A percentile compares a stretch with the other conserved stretches of the same genome.
These are phyloP conservation scores for Cicer chorassanicum DNA, from an alignment of 306 rosid species.

Conservation along the genomic window DNA sequence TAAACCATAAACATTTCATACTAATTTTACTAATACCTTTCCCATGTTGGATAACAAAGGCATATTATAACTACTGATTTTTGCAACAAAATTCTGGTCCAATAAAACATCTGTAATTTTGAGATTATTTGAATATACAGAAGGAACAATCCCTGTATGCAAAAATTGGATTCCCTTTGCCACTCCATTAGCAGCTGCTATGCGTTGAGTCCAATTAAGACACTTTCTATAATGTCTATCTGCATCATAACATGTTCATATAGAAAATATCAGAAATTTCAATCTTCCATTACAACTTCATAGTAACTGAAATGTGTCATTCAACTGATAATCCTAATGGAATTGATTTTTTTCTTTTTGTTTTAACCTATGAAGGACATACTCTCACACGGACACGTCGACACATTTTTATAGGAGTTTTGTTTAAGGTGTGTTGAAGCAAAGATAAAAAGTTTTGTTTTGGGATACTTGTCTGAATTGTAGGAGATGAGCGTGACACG, in stretches of 20 bases:
- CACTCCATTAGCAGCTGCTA: conserved; percentile 71
- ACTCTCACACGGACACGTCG: no score
- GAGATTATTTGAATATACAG: conserved; percentile 63
- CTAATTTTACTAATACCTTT: no score
- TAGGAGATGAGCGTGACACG: no score
- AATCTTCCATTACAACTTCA: conserved; percentile 2
- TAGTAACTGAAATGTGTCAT: conserved; percentile 6
- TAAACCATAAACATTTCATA: no score
- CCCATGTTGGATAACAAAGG: conserved; percentile 60
- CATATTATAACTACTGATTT: conserved; percentile 76
- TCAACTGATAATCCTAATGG: background rate
- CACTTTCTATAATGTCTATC: conserved; percentile 61
- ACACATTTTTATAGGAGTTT: no score
- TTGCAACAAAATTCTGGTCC: conserved; percentile 78
- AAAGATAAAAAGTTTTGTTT: no score
- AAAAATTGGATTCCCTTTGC: conserved; percentile 83
- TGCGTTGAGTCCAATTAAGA: conserved; percentile 78
- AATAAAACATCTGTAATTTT: conserved; percentile 71
- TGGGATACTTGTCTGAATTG: no score
- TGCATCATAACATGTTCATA: conserved; percentile 44
- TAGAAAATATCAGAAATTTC: conserved; percentile 33
- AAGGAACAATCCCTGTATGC: conserved; percentile 74
- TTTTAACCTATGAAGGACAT: no score
- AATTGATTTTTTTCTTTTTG: background rate
- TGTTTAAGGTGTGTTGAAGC: no score